Percentiles rank a stretch among this genome's conserved stretches.
phyloP scores from a whole-genome alignment of 1,139 yeast genomes.

The Torulaspora pretoriensis region DNA sequence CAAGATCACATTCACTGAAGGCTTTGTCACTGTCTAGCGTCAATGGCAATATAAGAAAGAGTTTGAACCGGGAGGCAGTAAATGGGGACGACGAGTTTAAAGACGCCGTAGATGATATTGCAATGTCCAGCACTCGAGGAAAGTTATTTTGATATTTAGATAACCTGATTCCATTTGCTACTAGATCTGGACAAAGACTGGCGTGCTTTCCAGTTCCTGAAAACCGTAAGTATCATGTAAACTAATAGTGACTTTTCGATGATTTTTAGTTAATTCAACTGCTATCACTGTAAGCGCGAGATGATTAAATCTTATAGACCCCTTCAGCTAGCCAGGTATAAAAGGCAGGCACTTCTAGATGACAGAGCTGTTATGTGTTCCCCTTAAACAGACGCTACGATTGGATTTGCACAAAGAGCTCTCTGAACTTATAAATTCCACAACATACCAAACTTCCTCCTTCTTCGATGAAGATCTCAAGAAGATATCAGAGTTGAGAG shows the following conservation, averaged over 20 bases:
- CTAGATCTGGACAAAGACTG: background rate
- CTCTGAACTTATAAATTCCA: slow-evolving; percentile 48
- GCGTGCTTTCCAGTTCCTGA: background rate
- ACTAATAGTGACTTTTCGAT: background rate
- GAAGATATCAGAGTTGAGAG: slow-evolving; percentile 41
- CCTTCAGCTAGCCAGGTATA: too few species aligned
- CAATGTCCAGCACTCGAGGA: slow-evolving; percentile 26
- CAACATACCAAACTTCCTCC: slow-evolving; percentile 63
- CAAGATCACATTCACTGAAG: slow-evolving; percentile 28
- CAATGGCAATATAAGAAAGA: slow-evolving; percentile 14
- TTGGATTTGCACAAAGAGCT: slow-evolving; percentile 47
- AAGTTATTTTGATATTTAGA: slow-evolving; percentile 12
- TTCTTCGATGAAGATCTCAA: slow-evolving; percentile 52
- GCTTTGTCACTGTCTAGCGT: slow-evolving; percentile 15
- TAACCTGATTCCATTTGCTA: background rate
- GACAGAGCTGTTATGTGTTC: slow-evolving; percentile 20
- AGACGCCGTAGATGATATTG: slow-evolving; percentile 32
- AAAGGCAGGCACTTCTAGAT: slow-evolving; percentile 1
- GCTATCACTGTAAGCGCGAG: background rate
- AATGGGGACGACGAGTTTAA: slow-evolving; percentile 27
- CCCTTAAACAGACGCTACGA: slow-evolving; percentile 41
- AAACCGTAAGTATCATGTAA: background rate
- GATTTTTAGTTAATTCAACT: background rate
- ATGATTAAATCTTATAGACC: too few species aligned
- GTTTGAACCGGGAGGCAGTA: slow-evolving; percentile 9